Evolutionary conservation across 1,284 basidiomycete genomes (phyloP), one percentile per base, ranked within the genome.

Genomic region (Polyporus tsugae): DNA sequence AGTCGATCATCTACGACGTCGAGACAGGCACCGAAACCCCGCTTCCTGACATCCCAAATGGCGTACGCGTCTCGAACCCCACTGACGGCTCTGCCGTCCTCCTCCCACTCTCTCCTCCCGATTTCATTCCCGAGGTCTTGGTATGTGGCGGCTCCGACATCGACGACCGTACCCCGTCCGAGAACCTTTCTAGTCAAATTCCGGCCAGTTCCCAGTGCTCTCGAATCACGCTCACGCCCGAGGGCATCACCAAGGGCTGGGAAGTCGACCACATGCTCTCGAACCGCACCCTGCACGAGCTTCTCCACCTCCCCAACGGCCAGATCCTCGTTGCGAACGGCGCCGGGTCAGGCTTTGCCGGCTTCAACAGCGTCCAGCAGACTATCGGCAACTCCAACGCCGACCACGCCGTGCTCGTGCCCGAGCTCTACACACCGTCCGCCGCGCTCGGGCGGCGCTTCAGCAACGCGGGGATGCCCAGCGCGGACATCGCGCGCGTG

Each of bases 261-360:
- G 70, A 72, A 22, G 74, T 77, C 53, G 76, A 77, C 52, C 73
- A 75, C 57, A 77, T 77, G 76, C 71, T 77, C 57, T 72, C 75
- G 67, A 59, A 36, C 7, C 75, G 85, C 22, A 81, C 83, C 41
- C 86, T 88, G 86, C 81, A 82, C 6, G 83, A 85, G 73, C 78
- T 84, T 53, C 72, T 89, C 29, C 80, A 88, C 36, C 77, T 88
- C 25, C 88, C 88, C 0, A 85, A 86, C 70, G 87, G 87, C 2
- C 80, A 85, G 72, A 75, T 87, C 11, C 74, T 87, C 44, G 82
- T 88, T 69, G 78, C 82, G 59, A 87, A 86, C 73, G 87, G 84
- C 36, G 85, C 77, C 1, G 65, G 74, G 29, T 80, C 80, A 0
- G 86, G 86, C 19, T 82, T 83, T 72, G 86, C 85, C 11, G 86